Percentiles rank a stretch among this genome's conserved stretches.
Conservation (phyloP, 306 rosid genomes). For the Dalbergia oliveri region DNA sequence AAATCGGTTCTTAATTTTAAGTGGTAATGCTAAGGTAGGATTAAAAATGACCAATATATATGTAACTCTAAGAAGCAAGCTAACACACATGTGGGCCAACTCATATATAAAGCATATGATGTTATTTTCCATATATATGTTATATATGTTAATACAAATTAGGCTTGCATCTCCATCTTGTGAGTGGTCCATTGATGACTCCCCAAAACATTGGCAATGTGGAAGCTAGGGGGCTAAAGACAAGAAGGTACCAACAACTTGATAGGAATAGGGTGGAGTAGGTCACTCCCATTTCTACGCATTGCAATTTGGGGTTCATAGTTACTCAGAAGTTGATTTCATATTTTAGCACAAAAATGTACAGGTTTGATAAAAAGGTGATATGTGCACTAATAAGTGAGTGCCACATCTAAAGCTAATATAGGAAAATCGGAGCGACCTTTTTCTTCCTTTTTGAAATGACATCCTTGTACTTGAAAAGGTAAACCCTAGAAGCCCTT, state of each 20-base stretch:
- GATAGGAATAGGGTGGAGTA: neutral
- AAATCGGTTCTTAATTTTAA: slow-evolving; percentile 1
- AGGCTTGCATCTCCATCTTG: slow-evolving; percentile 33
- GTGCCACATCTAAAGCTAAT: slow-evolving; percentile 18
- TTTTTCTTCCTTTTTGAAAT: slow-evolving; percentile 8
- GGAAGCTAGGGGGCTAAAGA: slow-evolving; percentile 23
- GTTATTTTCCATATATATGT: slow-evolving; percentile 25
- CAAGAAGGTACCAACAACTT: slow-evolving; percentile 40
- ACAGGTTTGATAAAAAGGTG: slow-evolving; percentile 16
- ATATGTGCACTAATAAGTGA: slow-evolving; percentile 17
- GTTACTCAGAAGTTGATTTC: neutral
- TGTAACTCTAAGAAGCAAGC: slow-evolving; percentile 19
- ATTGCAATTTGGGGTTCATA: slow-evolving; percentile 35
- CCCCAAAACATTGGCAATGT: slow-evolving; percentile 25
- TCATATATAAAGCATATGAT: slow-evolving; percentile 31
- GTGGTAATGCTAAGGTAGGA: slow-evolving; percentile 25
- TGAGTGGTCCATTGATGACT: slow-evolving; percentile 19
- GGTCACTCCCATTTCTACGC: slow-evolving; percentile 30
- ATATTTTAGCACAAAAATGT: slow-evolving; percentile 39
- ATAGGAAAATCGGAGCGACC: neutral
- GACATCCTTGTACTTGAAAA: slow-evolving; percentile 19
- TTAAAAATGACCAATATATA: slow-evolving; percentile 28
- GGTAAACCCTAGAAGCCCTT: neutral
- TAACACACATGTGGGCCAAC: slow-evolving; percentile 9
- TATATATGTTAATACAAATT: slow-evolving; percentile 6